Percentiles rank a stretch among this genome's conserved stretches.
phyloP scores from a whole-genome alignment of 768 basidiomycete genomes.

The Exsudoporus frostii region DNA sequence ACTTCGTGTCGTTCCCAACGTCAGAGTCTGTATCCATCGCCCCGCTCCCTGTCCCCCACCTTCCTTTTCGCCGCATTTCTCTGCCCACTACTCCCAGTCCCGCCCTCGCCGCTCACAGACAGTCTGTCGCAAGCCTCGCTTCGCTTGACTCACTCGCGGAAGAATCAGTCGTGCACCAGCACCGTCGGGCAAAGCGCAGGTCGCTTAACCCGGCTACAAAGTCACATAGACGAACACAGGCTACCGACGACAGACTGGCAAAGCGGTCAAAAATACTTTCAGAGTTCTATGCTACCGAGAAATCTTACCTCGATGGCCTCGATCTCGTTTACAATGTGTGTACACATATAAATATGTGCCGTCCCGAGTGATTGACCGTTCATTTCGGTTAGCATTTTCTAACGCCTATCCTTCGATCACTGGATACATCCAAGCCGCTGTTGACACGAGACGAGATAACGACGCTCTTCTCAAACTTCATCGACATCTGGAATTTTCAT shows the following conservation, averaged over 20 bases:
- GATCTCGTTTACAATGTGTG: slow-evolving; percentile 79
- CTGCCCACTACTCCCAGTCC: slow-evolving; percentile 51
- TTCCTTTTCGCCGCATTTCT: slow-evolving; percentile 64
- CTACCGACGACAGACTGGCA: slow-evolving; percentile 46
- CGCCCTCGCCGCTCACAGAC: slow-evolving; percentile 41
- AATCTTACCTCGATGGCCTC: slow-evolving; percentile 75
- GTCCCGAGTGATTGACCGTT: background rate
- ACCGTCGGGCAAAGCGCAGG: slow-evolving; percentile 37
- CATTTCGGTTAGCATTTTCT: slow-evolving; percentile 65
- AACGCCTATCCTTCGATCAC: slow-evolving; percentile 69
- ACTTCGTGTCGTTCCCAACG: slow-evolving; percentile 32
- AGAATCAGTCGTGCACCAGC: slow-evolving; percentile 27
- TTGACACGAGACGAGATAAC: slow-evolving; percentile 67
- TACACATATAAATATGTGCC: slow-evolving; percentile 10
- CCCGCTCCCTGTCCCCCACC: slow-evolving; percentile 42
- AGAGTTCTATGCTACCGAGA: slow-evolving; percentile 82
- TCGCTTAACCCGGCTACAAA: slow-evolving; percentile 27
- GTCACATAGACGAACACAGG: slow-evolving; percentile 34
- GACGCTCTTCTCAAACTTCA: slow-evolving; percentile 81
- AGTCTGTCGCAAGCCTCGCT: slow-evolving; percentile 66
- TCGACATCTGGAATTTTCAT: slow-evolving; percentile 90
- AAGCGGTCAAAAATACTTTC: slow-evolving; percentile 70
- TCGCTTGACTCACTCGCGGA: slow-evolving; percentile 74
- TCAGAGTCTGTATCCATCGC: slow-evolving; percentile 24
- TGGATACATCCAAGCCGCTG: slow-evolving; percentile 67